Conservation (phyloP, 768 basidiomycete genomes). For the Lentinula detonsa region DNA sequence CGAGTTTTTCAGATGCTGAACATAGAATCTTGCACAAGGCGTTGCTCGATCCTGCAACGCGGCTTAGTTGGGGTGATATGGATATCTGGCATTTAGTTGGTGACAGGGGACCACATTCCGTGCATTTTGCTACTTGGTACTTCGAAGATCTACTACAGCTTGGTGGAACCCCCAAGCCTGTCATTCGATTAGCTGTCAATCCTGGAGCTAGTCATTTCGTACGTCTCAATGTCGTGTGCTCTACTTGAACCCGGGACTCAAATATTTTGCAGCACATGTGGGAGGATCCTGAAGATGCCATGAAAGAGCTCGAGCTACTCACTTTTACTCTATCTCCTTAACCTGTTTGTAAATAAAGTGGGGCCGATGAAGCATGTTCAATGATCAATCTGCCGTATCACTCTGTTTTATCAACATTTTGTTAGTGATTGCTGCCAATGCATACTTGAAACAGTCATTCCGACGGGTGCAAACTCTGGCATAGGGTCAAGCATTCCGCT, state of each 20-base stretch:
- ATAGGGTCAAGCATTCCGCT: too few species aligned
- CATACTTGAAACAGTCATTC: too few species aligned
- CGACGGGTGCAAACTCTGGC: too few species aligned
- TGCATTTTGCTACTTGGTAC: slow-evolving; percentile 13
- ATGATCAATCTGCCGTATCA: too few species aligned
- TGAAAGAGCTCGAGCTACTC: slow-evolving; percentile 3
- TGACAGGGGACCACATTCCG: slow-evolving; percentile 7
- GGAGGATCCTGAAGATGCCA: slow-evolving; percentile 12
- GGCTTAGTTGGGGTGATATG: slow-evolving; percentile 8
- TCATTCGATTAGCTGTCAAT: slow-evolving; percentile 11
- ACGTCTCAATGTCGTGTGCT: neutral
- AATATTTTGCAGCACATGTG: slow-evolving; percentile 10
- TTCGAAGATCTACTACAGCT: slow-evolving; percentile 13
- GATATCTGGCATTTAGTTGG: slow-evolving; percentile 12
- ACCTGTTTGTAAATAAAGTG: neutral
- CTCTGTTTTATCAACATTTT: too few species aligned
- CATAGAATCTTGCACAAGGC: slow-evolving; percentile 5
- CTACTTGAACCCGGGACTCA: neutral
- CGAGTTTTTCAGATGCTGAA: slow-evolving; percentile 1
- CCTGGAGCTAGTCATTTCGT: slow-evolving; percentile 19
- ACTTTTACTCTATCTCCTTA: neutral
- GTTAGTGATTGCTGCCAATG: too few species aligned
- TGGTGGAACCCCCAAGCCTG: slow-evolving; percentile 2
- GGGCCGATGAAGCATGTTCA: too few species aligned
- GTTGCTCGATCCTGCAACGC: slow-evolving; percentile 10